Percentiles rank a stretch among this genome's conserved stretches.
These are phyloP conservation scores for Sphenostylis stenocarpa DNA, from an alignment of 306 rosid genomes.

Conservation along the genomic window DNA sequence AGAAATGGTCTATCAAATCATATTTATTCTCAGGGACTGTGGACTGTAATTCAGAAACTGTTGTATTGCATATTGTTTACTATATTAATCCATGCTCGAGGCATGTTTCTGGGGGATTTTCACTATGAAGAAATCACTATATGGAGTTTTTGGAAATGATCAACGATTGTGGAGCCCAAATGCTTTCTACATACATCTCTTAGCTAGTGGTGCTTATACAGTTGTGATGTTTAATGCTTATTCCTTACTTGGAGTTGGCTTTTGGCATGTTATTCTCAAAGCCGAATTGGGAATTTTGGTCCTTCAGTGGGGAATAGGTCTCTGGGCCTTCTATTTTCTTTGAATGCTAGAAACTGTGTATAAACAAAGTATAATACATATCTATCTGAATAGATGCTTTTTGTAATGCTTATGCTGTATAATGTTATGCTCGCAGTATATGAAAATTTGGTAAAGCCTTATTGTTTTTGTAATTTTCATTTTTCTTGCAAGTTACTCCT, in stretches of 20 bases:
- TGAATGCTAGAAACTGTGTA: neutral
- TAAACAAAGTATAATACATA: neutral
- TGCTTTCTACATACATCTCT: neutral
- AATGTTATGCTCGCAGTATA: neutral
- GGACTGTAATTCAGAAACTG: neutral
- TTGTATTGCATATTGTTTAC: neutral
- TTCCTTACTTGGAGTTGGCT: conserved; percentile 2
- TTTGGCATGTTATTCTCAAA: neutral
- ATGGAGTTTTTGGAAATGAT: conserved; percentile 14
- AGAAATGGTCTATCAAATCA: conserved; percentile 29
- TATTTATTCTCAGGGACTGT: neutral
- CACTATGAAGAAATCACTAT: conserved; percentile 26
- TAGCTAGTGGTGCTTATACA: neutral
- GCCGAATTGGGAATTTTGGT: neutral
- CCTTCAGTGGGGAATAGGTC: neutral
- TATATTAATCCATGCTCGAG: conserved; percentile 3
- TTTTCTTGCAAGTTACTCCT: neutral
- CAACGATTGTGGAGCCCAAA: conserved; percentile 8
- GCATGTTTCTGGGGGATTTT: conserved; percentile 29
- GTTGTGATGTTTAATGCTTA: neutral
- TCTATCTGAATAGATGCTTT: neutral
- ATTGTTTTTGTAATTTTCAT: neutral
- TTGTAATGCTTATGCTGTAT: neutral
- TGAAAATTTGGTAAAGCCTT: neutral
- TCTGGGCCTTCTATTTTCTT: neutral